Percentiles rank a stretch among this genome's conserved stretches.
Conservation (phyloP, 129 eudicot genomes). For the Logfia minima region DNA sequence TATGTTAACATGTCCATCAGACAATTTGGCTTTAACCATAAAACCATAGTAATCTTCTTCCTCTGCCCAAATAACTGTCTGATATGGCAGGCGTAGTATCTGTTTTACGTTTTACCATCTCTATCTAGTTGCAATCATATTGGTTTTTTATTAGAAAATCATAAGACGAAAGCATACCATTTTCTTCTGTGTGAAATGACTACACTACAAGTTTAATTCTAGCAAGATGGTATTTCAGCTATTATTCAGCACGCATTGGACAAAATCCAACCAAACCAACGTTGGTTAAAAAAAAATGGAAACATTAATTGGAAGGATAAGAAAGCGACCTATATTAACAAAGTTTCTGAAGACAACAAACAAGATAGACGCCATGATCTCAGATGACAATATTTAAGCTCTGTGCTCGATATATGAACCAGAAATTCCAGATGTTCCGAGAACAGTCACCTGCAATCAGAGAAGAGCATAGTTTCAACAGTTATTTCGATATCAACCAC, state of each 20-base stretch:
- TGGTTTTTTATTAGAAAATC: not conserved
- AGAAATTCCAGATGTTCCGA: slow-evolving; percentile 92
- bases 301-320: not conserved
- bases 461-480: not conserved
- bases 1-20: not conserved
- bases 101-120: not conserved
- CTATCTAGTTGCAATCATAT: not conserved
- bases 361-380: slow-evolving; percentile 11
- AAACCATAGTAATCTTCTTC: not conserved
- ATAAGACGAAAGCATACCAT: not conserved
- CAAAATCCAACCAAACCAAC: slow-evolving; percentile 32
- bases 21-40: not conserved
- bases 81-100: not conserved
- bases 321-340: slow-evolving; percentile 27
- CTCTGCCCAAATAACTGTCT: not conserved
- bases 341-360: slow-evolving; percentile 30
- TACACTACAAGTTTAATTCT: slow-evolving; percentile 13
- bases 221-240: slow-evolving; percentile 15
- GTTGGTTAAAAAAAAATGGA: slow-evolving; percentile 19
- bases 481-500: not conserved
- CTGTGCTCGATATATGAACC: slow-evolving; percentile 94
- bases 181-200: slow-evolving; percentile 17
- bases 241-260: slow-evolving; percentile 25
- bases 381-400: slow-evolving; percentile 38
- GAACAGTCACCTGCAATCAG: slow-evolving; percentile 81